Base-by-base conservation (phyloP, 2,329 filamentous ascomycete species). In the Didymella arachidicola region DNA sequence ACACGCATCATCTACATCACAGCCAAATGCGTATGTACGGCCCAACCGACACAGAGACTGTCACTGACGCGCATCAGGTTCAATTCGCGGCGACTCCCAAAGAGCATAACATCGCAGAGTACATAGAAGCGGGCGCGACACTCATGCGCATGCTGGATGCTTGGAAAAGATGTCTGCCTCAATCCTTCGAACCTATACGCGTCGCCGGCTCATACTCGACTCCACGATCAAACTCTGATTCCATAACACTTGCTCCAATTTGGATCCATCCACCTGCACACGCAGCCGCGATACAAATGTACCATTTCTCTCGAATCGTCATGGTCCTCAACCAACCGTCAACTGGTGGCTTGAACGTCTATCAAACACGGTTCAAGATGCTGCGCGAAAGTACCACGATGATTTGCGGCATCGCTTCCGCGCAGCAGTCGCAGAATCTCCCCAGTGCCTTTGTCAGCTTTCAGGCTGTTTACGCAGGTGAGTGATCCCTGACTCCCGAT, bases 11-110 rank as follows among this genome's bases (percentile, higher is more conserved):
- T 85, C 0, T 88, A 84, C 62, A 78, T 87, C 1, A 77, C 87
- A 4, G 82, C 84, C 0, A 82, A 85, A 65, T 82, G 81, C 1
- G 81, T 87, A 14, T 84, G 86, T 61, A 86, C 83, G 72, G 78
- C 56, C 66, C 70, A 4, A 73, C 75, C 18, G 73, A 80, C 45
- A 59, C 72, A 73, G 73, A 53, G 65, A 79, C 30, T 75, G 81
- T 18, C n/a, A 32, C 39, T 58, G 14, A 58, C 14, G 8, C 5
- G 10, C 2, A 3, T 7, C 18, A 58, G 56, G 56, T 87, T 4
- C 85, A 86, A 58, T 87, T 84, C 65, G 83, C 82, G 38, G 84
- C 84, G 0, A 77, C 80, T 16, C 80, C 83, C 44, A 76, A 80
- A 57, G 69, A 73, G 10, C 75, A 77, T 4, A 77, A 81, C 47